A percentile compares a stretch with the other conserved stretches of the same genome.
phyloP scores from a whole-genome alignment of 176 grass and related monocot genomes.

The Carex cristatella region DNA sequence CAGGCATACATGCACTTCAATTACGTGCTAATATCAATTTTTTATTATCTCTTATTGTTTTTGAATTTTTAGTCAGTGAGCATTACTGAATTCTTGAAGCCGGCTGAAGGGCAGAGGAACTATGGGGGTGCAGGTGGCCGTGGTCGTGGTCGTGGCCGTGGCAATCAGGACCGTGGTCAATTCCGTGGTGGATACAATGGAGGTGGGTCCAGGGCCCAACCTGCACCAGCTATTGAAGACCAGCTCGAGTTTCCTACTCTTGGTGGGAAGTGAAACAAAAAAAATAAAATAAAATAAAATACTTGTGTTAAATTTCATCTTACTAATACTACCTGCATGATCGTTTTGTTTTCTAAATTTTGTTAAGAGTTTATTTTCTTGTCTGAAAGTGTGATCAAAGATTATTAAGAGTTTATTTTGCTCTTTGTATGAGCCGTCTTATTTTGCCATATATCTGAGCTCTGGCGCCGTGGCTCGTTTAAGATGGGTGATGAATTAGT shows the following conservation, averaged over 20 bases:
- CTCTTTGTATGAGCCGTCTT: background rate
- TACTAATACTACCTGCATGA: background rate
- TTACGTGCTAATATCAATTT: background rate
- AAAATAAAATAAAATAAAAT: background rate
- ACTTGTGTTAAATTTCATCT: background rate
- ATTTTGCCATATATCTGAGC: background rate
- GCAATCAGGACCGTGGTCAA: conserved; percentile 49
- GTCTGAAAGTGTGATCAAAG: background rate
- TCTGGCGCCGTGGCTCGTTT: too few relatives aligned
- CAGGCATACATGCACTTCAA: background rate
- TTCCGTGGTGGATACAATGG: conserved; percentile 41
- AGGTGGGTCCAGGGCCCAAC: conserved; percentile 25
- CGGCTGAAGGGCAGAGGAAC: conserved; percentile 56
- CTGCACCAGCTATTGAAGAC: conserved; percentile 62
- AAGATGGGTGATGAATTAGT: background rate
- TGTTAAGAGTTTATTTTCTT: background rate
- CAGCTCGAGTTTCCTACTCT: conserved; percentile 72
- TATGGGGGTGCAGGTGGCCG: conserved; percentile 26
- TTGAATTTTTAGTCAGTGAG: conserved; percentile 41
- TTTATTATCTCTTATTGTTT: background rate
- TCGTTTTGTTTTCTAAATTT: background rate
- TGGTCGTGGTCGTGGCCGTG: conserved; percentile 55
- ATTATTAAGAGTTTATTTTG: background rate
- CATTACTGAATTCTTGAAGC: conserved; percentile 90
- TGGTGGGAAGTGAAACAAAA: conserved; percentile 51